A percentile compares a stretch with the other conserved stretches of the same genome.
These are phyloP conservation scores for Filobasidium uniguttulatum DNA, from an alignment of 1,284 basidiomycete genomes.

Conservation along the genomic window DNA sequence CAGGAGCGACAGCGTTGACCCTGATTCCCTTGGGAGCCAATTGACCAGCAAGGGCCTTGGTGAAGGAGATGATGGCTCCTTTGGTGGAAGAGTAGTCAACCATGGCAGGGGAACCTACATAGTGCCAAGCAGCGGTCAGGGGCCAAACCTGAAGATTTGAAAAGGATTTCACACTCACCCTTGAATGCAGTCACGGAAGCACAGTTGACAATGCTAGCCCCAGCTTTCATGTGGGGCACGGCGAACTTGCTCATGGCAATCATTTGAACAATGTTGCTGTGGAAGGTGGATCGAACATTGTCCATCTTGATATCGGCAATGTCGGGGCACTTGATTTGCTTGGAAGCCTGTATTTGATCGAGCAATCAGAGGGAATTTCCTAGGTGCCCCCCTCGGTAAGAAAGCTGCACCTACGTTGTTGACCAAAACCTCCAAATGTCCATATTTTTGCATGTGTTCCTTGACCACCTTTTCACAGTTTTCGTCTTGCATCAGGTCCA, in stretches of 20 bases:
- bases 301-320: conserved; percentile 41
- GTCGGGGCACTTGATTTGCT: conserved; percentile 35
- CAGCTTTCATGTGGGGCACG: conserved; percentile 48
- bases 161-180: conserved; percentile 17
- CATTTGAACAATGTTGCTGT: conserved; percentile 48
- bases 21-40: conserved; percentile 45
- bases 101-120: conserved; percentile 30
- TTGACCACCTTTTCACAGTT: conserved; percentile 41
- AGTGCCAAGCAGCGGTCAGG: background rate
- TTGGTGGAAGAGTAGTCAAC: conserved; percentile 49
- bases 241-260: conserved; percentile 44
- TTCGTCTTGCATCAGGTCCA: conserved; percentile 42
- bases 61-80: conserved; percentile 46
- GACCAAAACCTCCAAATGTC: conserved; percentile 45
- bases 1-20: conserved; percentile 38
- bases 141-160: background rate
- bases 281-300: conserved; percentile 45
- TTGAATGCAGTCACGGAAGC: conserved; percentile 50
- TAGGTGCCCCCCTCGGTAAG: too few species aligned
- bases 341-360: conserved; percentile 7
- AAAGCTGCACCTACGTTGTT: conserved; percentile 45
- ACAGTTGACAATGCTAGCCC: conserved; percentile 50
- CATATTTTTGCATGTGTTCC: conserved; percentile 43
- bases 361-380: background rate
- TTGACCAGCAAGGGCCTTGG: conserved; percentile 45